phyloP scores from a whole-genome alignment of 179 eudicot genomes.

The Silene noctiflora region DNA sequence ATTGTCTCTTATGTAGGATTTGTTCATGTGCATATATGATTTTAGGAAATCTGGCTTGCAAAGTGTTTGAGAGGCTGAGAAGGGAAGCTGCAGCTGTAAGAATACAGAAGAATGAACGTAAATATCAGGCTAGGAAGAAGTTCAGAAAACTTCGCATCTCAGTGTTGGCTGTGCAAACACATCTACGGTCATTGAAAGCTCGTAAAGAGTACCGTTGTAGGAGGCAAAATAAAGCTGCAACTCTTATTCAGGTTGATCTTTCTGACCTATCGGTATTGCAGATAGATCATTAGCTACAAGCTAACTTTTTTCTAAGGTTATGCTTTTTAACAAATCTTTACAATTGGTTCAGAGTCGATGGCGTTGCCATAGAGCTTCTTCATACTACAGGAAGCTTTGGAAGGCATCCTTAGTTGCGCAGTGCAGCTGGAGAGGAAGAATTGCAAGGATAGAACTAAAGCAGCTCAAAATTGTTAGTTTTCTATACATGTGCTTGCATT shows the following conservation, averaged over 20 bases:
- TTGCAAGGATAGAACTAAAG: conserved; percentile 65
- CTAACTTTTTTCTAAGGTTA: conserved; percentile 14
- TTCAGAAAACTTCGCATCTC: conserved; percentile 50
- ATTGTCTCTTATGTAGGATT: conserved; percentile 8
- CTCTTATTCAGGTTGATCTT: conserved; percentile 63
- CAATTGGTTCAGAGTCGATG: conserved; percentile 50
- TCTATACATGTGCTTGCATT: not conserved
- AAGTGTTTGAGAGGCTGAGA: conserved; percentile 49
- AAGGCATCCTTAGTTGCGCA: conserved; percentile 68
- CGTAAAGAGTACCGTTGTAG: conserved; percentile 51
- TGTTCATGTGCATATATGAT: conserved; percentile 13
- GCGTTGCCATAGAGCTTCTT: conserved; percentile 69
- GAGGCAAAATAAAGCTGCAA: conserved; percentile 73
- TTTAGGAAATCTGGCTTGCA: conserved; percentile 69
- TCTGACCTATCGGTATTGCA: conserved; percentile 12
- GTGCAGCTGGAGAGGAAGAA: conserved; percentile 86
- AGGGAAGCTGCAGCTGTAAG: conserved; percentile 69
- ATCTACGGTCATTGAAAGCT: conserved; percentile 68
- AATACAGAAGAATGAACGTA: conserved; percentile 60
- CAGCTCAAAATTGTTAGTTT: conserved; percentile 78
- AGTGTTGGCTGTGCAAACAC: conserved; percentile 60
- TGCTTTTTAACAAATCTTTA: conserved; percentile 22
- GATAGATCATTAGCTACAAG: conserved; percentile 9
- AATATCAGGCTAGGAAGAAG: conserved; percentile 50
- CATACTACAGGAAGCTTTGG: conserved; percentile 60